phyloP scores from a whole-genome alignment of 192 early-diverging fungal genomes.

The Dimargaris xerosporica region DNA sequence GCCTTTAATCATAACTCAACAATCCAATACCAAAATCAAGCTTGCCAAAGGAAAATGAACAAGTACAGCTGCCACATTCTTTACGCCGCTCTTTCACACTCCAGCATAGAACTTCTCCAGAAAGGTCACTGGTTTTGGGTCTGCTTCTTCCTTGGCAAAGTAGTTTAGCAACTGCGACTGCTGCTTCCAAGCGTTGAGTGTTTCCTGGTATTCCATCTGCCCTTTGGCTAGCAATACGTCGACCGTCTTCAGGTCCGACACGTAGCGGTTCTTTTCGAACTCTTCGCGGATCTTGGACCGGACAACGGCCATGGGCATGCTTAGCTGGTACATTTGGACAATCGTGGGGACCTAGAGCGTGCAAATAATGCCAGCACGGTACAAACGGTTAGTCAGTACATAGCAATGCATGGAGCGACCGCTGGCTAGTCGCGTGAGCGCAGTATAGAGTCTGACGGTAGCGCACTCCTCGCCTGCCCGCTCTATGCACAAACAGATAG shows the following conservation, averaged over 20 bases:
- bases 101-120: constrained; percentile 71
- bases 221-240: constrained; percentile 84
- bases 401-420: too few species aligned
- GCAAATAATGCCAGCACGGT: not conserved
- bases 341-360: constrained; percentile 49
- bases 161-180: constrained; percentile 73
- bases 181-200: constrained; percentile 87
- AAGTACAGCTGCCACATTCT: too few species aligned
- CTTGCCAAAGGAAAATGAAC: too few species aligned
- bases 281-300: constrained; percentile 76
- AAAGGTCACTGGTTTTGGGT: constrained; percentile 52
- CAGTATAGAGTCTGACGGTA: too few species aligned
- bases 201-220: constrained; percentile 73
- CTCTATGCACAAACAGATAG: too few species aligned
- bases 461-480: too few species aligned
- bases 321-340: constrained; percentile 54
- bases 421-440: too few species aligned
- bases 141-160: constrained; percentile 61
- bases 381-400: too few species aligned
- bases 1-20: too few species aligned
- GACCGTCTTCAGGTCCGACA: constrained; percentile 54
- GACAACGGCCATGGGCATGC: constrained; percentile 50
- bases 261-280: constrained; percentile 72
- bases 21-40: too few species aligned
- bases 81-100: constrained; percentile 11